Conservation (phyloP, 352 stramenopile species). For the Halophytophthora batemanensis region DNA sequence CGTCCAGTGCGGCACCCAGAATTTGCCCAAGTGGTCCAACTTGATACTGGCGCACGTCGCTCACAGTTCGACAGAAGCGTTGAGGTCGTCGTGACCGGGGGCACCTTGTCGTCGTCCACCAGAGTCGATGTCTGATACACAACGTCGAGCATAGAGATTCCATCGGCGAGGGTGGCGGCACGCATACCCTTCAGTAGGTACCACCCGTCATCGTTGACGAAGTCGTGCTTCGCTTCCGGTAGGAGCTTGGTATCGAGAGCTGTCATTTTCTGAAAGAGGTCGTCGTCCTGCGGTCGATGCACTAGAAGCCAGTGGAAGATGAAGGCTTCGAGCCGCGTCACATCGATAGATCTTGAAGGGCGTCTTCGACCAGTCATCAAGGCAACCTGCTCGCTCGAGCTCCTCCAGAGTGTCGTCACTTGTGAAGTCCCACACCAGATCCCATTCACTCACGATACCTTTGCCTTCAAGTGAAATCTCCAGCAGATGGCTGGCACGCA, state of each 20-base stretch:
- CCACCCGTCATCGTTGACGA: constrained; percentile 10
- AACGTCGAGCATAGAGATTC: constrained; percentile 6
- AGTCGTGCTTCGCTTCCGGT: constrained; percentile 6
- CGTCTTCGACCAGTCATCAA: too few relatives aligned
- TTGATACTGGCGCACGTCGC: constrained; percentile 9
- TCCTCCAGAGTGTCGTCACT: too few relatives aligned
- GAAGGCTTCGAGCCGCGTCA: too few relatives aligned
- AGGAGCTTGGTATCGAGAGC: not conserved
- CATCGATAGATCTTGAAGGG: too few relatives aligned
- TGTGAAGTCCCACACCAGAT: not conserved
- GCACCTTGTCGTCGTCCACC: constrained; percentile 1
- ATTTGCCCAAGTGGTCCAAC: constrained; percentile 17
- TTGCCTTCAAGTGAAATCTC: constrained; percentile 2
- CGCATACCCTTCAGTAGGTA: constrained; percentile 10
- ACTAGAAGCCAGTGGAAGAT: too few relatives aligned
- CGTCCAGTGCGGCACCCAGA: constrained; percentile 6
- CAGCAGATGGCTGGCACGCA: not conserved
- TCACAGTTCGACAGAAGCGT: not conserved
- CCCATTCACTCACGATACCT: constrained; percentile 2
- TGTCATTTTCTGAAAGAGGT: not conserved
- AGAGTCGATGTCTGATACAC: constrained; percentile 9
- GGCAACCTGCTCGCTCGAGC: too few relatives aligned
- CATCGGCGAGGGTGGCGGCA: not conserved
- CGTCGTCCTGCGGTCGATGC: not conserved
- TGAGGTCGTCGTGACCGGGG: too few relatives aligned